Percentiles rank a stretch among this genome's conserved stretches.
Conservation (phyloP, 768 basidiomycete genomes). For the Coprinopsis cinerea region DNA sequence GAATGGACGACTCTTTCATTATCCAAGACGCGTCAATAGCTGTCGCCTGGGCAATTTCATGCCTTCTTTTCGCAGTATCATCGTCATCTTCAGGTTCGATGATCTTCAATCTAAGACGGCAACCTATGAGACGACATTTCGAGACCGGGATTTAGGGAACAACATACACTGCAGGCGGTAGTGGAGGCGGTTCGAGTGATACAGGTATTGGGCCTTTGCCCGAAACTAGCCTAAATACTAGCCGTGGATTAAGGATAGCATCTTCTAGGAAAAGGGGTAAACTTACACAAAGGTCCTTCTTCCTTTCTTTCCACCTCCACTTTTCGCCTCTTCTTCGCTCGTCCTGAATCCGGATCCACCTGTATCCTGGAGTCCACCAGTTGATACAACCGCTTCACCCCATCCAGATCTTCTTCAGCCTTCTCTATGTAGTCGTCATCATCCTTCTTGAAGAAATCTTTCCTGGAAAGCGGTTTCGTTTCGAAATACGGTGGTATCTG, state of each 20-base stretch:
- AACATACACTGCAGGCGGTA: conserved; percentile 31
- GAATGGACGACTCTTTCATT: conserved; percentile 17
- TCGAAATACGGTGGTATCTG: background rate
- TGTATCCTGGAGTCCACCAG: conserved; percentile 3
- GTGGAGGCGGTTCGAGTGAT: conserved; percentile 37
- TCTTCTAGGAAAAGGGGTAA: too few species aligned
- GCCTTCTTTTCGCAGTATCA: conserved; percentile 36
- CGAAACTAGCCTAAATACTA: conserved; percentile 50
- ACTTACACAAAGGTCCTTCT: conserved; percentile 16
- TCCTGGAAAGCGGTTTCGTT: too few species aligned
- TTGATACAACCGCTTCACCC: background rate
- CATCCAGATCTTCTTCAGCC: background rate
- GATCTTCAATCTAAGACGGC: background rate
- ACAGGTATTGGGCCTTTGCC: conserved; percentile 31
- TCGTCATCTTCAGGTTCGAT: conserved; percentile 35
- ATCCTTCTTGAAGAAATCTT: conserved; percentile 2
- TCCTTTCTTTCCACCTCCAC: background rate
- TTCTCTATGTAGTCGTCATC: background rate
- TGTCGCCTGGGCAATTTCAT: conserved; percentile 29
- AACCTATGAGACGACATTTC: background rate
- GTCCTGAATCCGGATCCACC: background rate
- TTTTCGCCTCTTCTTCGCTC: background rate
- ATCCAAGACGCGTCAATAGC: conserved; percentile 35
- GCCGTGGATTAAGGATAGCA: background rate
- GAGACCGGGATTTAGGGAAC: background rate